Evolutionary conservation across 2,329 filamentous ascomycete species (phyloP).

Genomic region (Camptophora hylomeconis): DNA sequence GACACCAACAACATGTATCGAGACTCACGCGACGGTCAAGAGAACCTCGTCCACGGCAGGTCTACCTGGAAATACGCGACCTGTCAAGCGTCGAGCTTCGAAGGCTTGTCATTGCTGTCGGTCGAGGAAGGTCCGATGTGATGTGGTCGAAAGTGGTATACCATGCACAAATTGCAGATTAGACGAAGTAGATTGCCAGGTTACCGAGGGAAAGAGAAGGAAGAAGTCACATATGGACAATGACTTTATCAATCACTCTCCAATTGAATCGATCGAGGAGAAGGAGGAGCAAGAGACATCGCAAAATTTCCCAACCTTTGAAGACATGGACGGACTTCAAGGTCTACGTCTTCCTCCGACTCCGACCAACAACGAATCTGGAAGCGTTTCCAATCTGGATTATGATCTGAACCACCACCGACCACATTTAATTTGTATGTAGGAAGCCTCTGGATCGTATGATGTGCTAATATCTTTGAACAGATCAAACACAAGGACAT

Average conservation of each 20-base stretch:
- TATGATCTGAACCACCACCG: constrained; percentile 39
- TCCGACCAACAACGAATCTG: not conserved
- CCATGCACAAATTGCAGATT: constrained; percentile 75
- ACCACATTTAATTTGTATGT: constrained; percentile 52
- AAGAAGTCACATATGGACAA: constrained; percentile 47
- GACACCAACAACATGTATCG: too few relatives aligned
- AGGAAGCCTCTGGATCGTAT: constrained; percentile 1
- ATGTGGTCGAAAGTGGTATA: constrained; percentile 74
- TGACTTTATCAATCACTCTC: constrained; percentile 12
- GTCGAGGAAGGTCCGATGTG: constrained; percentile 81
- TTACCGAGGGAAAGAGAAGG: constrained; percentile 71
- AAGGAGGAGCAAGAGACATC: constrained; percentile 13
- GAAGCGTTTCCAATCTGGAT: constrained; percentile 25
- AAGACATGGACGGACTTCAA: constrained; percentile 16
- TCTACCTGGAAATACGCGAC: constrained; percentile 38
- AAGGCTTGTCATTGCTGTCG: constrained; percentile 83
- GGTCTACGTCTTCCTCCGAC: constrained; percentile 5
- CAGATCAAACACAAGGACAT: constrained; percentile 37
- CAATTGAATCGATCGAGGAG: constrained; percentile 13
- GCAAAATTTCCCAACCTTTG: constrained; percentile 18
- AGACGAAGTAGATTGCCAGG: constrained; percentile 40
- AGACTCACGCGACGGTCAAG: too few relatives aligned
- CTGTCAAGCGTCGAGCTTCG: constrained; percentile 73
- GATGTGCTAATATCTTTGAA: constrained; percentile 7
- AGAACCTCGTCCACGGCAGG: constrained; percentile 45